A percentile compares a stretch with the other conserved stretches of the same genome.
Conservation (phyloP, 768 basidiomycete species). For the Pisolithus microcarpus region DNA sequence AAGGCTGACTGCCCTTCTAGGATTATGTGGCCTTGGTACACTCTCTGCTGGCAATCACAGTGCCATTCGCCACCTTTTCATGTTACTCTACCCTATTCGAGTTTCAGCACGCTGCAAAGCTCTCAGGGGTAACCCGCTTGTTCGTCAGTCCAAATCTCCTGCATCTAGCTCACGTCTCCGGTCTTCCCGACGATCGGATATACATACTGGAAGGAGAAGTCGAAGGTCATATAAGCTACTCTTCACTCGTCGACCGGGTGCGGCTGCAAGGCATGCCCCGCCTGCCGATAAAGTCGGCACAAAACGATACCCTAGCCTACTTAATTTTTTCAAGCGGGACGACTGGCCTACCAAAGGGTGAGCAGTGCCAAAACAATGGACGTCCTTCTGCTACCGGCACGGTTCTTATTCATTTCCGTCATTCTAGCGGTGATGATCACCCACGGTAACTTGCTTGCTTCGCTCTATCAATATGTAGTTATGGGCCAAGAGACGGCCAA, state of each 20-base stretch:
- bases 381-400: neutral
- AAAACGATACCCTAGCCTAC: conserved; percentile 54
- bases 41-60: conserved; percentile 40
- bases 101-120: conserved; percentile 41
- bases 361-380: neutral
- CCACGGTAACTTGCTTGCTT: conserved; percentile 52
- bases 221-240: conserved; percentile 37
- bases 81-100: conserved; percentile 52
- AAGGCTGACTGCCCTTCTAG: conserved; percentile 24
- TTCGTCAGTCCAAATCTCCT: conserved; percentile 48
- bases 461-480: conserved; percentile 34
- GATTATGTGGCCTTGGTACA: conserved; percentile 49
- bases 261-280: conserved; percentile 32
- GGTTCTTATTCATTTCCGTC: neutral
- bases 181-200: conserved; percentile 35
- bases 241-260: conserved; percentile 37
- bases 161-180: conserved; percentile 33
- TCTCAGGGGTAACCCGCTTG: conserved; percentile 42
- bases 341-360: conserved; percentile 69
- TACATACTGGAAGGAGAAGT: conserved; percentile 41
- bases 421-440: conserved; percentile 63
- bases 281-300: conserved; percentile 38
- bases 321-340: conserved; percentile 75
- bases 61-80: conserved; percentile 49
- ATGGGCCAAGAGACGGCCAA: conserved; percentile 24